phyloP scores from a whole-genome alignment of 257 asterid genomes.

The Petunia axillaris region DNA sequence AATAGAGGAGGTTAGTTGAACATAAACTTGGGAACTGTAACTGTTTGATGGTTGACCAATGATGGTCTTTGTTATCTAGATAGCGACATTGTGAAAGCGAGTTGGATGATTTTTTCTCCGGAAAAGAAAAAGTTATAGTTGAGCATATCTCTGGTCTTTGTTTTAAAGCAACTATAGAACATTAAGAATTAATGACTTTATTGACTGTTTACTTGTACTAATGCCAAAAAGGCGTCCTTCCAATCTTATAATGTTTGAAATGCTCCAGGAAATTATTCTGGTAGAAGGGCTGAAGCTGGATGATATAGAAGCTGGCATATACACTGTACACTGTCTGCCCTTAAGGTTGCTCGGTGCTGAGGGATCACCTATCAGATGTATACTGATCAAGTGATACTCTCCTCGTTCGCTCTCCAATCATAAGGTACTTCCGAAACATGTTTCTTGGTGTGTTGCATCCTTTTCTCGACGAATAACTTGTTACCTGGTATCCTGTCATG shows the following conservation, averaged over 20 bases:
- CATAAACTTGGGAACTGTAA: neutral
- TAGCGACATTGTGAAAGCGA: neutral
- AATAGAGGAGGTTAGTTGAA: neutral
- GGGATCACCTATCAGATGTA: constrained; percentile 98
- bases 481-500: neutral
- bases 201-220: neutral
- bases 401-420: neutral
- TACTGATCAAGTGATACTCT: constrained; percentile 65
- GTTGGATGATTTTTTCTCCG: neutral
- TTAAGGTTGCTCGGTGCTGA: constrained; percentile 88
- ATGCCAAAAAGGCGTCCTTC: neutral
- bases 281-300: constrained; percentile 97
- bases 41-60: neutral
- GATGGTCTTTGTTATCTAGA: neutral
- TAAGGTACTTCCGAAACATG: constrained; percentile 13
- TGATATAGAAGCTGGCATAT: constrained; percentile 59
- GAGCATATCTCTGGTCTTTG: neutral
- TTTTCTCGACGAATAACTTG: constrained; percentile 1
- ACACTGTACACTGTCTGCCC: constrained; percentile 84
- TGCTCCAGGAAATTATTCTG: constrained; percentile 79
- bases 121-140: neutral
- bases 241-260: constrained; percentile 24
- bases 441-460: neutral
- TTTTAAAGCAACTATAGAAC: neutral
- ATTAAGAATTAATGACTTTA: neutral